Evolutionary conservation across 2,329 filamentous ascomycete genomes (phyloP).

Genomic region (Diaporthe vexans): DNA sequence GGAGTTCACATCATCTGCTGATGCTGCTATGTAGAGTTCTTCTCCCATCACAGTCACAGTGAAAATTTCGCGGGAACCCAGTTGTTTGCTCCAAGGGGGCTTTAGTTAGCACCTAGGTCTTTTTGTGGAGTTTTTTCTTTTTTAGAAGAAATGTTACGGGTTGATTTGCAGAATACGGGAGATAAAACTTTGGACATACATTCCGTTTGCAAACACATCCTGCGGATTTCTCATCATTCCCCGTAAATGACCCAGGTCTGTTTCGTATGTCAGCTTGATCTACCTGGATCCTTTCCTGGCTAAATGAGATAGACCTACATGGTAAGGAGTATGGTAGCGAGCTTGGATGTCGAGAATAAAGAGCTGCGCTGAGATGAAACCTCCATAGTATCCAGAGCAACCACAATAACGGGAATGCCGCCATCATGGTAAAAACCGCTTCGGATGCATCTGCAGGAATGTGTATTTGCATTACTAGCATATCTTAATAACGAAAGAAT

Average conservation of each 20-base stretch:
- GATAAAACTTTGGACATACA: neutral
- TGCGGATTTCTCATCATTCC: constrained; percentile 5
- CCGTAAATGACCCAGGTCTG: neutral
- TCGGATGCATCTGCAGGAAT: neutral
- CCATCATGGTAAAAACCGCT: neutral
- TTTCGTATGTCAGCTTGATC: neutral
- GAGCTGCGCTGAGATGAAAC: neutral
- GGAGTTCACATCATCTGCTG: constrained; percentile 1
- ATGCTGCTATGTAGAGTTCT: neutral
- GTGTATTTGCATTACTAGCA: neutral
- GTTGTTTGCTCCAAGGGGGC: neutral
- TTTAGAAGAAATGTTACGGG: too few species aligned
- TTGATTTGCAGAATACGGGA: neutral
- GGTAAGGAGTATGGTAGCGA: neutral
- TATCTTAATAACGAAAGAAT: neutral
- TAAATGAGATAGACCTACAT: neutral
- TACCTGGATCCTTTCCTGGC: neutral
- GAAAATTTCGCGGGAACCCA: neutral
- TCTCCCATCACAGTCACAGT: neutral
- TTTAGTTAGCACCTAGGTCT: neutral
- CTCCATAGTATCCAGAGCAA: constrained; percentile 2
- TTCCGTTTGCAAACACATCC: neutral
- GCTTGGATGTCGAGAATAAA: neutral
- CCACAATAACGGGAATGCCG: neutral
- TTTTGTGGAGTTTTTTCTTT: neutral